Base-by-base conservation (phyloP, 1,139 yeast species). In the Pichia sp. region DNA sequence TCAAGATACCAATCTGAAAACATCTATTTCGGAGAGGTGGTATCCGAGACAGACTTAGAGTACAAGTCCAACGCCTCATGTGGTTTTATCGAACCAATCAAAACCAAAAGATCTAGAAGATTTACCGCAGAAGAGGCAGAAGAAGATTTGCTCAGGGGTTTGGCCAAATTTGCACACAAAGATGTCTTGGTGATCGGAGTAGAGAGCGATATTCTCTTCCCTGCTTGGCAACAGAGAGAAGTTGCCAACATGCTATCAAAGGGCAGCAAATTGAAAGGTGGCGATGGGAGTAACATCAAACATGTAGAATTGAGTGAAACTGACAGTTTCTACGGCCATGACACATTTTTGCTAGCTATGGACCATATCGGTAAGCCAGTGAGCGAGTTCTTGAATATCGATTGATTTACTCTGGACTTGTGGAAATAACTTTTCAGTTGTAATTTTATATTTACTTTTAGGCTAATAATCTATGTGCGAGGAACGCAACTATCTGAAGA, bases 201-300 rank as follows among this genome's bases (percentile, higher is more conserved):
- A 8, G 95, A 89, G 66, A 86, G 95, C 1, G 98, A 90, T 67
- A 87, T 88, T 50, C 75, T 90, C 54, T 90, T 90, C 75, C 98
- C 98, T 1, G 90, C 86, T 44, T 89, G 96, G 96, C 97, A 92
- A 71, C 98, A 90, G 70, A 73, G 85, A 54, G 97, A 92, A 67
- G 84, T 90, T 54, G 85, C 83, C 36, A 79, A 81, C 16, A 81
- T 84, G 40, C 75, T 90, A 51, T 72, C 71, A 54, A 72, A 75
- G 42, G 79, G 75, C 6, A 61, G 66, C 23, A 71, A 72, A 31
- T 64, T 66, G 46, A 61, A 65, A 45, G 67, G 68, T 45, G 67
- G 67, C 19, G 70, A 71, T 56, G 74, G 74, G 6, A 57, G 65
- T 8, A 73, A 74, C 49, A 76, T 86, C 50, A 73, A 75, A 57